Conservation (phyloP, 257 asterid species). For the Gynochthodes officinalis region DNA sequence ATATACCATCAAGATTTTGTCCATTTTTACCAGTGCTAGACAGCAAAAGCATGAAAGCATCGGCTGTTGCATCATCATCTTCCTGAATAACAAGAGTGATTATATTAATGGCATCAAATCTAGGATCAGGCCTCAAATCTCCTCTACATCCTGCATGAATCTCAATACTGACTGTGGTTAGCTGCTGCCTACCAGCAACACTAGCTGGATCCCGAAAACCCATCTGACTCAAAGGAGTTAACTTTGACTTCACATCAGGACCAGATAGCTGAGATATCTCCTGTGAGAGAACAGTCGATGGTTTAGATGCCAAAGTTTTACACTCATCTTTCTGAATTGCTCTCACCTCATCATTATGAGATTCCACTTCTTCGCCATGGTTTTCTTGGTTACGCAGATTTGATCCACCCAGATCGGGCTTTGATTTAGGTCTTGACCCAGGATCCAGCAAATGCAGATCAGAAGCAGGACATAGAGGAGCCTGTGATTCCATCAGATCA, state of each 20-base stretch:
- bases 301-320: slow-evolving; percentile 26
- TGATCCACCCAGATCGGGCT: slow-evolving; percentile 22
- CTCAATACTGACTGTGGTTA: slow-evolving; percentile 78
- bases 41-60: slow-evolving; percentile 57
- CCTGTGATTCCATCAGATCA: slow-evolving; percentile 41
- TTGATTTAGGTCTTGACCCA: slow-evolving; percentile 25
- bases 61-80: slow-evolving; percentile 49
- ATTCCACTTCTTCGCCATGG: slow-evolving; percentile 27
- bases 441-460: slow-evolving; percentile 34
- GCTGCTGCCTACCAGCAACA: slow-evolving; percentile 87
- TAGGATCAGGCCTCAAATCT: slow-evolving; percentile 89
- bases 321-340: slow-evolving; percentile 18
- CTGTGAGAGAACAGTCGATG: slow-evolving; percentile 36
- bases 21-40: slow-evolving; percentile 33
- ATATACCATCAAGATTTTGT: slow-evolving; percentile 63
- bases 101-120: slow-evolving; percentile 77
- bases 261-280: slow-evolving; percentile 86
- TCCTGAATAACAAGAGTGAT: slow-evolving; percentile 74
- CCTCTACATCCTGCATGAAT: slow-evolving; percentile 89
- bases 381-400: slow-evolving; percentile 30
- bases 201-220: slow-evolving; percentile 92
- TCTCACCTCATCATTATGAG: slow-evolving; percentile 24
- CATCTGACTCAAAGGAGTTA: slow-evolving; percentile 84
- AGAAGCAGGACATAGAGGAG: slow-evolving; percentile 41
- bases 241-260: slow-evolving; percentile 64